These are phyloP conservation scores for Cutaneotrichosporon dermatis DNA, from an alignment of 1,284 basidiomycete species.

Conservation along the genomic window DNA sequence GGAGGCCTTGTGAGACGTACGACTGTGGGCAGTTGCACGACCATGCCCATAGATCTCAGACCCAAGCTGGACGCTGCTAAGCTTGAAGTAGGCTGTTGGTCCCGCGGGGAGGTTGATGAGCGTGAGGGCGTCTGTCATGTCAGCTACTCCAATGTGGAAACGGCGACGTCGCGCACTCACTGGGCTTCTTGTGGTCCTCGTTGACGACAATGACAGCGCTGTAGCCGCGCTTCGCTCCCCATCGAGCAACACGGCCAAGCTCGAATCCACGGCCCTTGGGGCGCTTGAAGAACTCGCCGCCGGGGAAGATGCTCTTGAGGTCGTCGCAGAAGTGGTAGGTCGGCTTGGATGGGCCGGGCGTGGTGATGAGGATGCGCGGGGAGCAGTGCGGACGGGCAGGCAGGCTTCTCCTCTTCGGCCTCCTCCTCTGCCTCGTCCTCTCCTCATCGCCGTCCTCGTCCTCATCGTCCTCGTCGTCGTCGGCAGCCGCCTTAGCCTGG, in stretches of 20 bases:
- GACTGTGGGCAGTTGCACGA: slow-evolving; percentile 73
- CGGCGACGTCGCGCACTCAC: slow-evolving; percentile 62
- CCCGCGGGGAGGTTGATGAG: slow-evolving; percentile 85
- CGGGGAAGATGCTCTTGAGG: slow-evolving; percentile 85
- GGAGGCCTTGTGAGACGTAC: too few species aligned
- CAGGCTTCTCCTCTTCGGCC: slow-evolving; percentile 14
- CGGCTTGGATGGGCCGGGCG: slow-evolving; percentile 74
- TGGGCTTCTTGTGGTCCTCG: slow-evolving; percentile 86
- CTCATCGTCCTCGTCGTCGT: slow-evolving; percentile 51
- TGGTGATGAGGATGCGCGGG: slow-evolving; percentile 88
- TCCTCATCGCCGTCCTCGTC: slow-evolving; percentile 64
- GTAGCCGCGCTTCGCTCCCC: slow-evolving; percentile 81
- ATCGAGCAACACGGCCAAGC: slow-evolving; percentile 84
- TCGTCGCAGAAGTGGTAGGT: slow-evolving; percentile 90
- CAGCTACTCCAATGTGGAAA: slow-evolving; percentile 8
- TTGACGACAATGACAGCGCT: slow-evolving; percentile 88
- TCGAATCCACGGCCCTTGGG: slow-evolving; percentile 92
- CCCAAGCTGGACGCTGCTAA: slow-evolving; percentile 81
- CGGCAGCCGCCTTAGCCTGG: slow-evolving; percentile 5
- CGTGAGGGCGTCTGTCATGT: slow-evolving; percentile 78
- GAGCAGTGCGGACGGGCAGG: slow-evolving; percentile 52
- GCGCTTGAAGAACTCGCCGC: slow-evolving; percentile 85
- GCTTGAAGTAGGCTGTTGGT: slow-evolving; percentile 93
- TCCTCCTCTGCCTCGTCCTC: slow-evolving; percentile 42
- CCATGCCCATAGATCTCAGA: slow-evolving; percentile 89